Evolutionary conservation across 2,329 filamentous ascomycete genomes (phyloP).

Genomic region (Sporothrix dimorphospora): DNA sequence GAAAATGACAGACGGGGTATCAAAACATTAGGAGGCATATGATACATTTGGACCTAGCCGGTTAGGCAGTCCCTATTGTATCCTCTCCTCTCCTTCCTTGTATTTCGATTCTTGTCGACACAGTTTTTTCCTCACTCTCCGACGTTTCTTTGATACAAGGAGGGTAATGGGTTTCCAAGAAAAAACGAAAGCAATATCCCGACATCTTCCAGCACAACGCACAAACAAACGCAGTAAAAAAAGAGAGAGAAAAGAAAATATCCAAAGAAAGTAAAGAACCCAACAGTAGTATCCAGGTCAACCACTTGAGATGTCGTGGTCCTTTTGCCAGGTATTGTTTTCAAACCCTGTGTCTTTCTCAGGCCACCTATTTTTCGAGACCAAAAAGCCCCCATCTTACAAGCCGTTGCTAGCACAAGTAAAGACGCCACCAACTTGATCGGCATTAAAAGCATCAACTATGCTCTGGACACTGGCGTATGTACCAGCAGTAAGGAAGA

Average conservation of each 20-base stretch:
- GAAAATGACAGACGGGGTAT: not conserved
- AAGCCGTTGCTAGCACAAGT: slow-evolving; percentile 71
- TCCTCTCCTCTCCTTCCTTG: not conserved
- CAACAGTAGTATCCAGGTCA: not conserved
- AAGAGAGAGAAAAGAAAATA: not conserved
- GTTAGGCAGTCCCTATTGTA: not conserved
- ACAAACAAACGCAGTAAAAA: no score
- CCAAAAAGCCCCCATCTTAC: slow-evolving; percentile 39
- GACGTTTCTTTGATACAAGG: not conserved
- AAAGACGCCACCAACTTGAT: slow-evolving; percentile 71
- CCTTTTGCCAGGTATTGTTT: not conserved
- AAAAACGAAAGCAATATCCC: not conserved
- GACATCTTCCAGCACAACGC: not conserved
- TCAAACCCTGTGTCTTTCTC: not conserved
- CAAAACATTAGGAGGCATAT: not conserved
- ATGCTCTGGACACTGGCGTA: slow-evolving; percentile 78
- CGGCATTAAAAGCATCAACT: slow-evolving; percentile 68
- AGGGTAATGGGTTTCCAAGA: not conserved
- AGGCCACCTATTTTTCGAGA: not conserved
- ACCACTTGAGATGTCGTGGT: not conserved
- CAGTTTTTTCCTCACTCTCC: not conserved
- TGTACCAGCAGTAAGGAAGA: slow-evolving; percentile 81
- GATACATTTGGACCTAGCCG: not conserved
- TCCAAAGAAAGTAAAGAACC: not conserved
- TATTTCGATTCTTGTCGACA: not conserved